These are phyloP conservation scores for Fragaria nilgerrensis DNA, from an alignment of 306 rosid species.

Conservation along the genomic window DNA sequence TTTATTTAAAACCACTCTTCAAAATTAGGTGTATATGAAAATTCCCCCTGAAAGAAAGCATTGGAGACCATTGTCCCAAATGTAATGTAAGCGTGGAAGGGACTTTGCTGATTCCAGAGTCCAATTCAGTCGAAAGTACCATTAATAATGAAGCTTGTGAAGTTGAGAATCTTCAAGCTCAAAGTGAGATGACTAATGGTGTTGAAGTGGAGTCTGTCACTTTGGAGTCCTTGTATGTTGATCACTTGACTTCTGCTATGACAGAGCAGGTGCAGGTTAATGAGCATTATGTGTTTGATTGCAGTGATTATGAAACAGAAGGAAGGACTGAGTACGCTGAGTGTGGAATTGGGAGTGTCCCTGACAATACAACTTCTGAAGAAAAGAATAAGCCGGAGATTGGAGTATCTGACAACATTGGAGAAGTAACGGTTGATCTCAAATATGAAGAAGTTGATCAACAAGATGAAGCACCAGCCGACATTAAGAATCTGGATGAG, in stretches of 20 bases:
- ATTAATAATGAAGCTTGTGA: not conserved
- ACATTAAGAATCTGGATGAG: not conserved
- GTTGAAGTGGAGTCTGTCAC: not conserved
- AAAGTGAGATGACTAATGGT: not conserved
- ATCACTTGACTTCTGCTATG: conserved; percentile 43
- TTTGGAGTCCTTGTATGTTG: conserved; percentile 31
- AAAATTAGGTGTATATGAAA: no score
- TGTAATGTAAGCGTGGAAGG: not conserved
- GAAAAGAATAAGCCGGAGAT: not conserved
- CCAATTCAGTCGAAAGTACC: not conserved
- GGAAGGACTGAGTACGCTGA: not conserved
- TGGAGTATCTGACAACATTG: not conserved
- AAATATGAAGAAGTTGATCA: not conserved
- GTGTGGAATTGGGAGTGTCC: conserved; percentile 1
- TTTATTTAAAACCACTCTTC: no score
- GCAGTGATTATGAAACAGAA: conserved; percentile 10
- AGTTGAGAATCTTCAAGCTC: not conserved
- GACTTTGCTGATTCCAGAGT: not conserved
- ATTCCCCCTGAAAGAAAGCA: not conserved
- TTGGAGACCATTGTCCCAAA: not conserved
- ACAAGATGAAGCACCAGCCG: not conserved
- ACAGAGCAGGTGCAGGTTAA: conserved; percentile 6
- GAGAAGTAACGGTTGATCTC: not conserved
- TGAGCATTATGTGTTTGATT: conserved; percentile 32
- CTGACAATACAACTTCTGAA: not conserved